Evolutionary conservation across 2,329 filamentous ascomycete species (phyloP), one percentile per base, ranked within the genome.

Genomic region (Venturia carpophila): DNA sequence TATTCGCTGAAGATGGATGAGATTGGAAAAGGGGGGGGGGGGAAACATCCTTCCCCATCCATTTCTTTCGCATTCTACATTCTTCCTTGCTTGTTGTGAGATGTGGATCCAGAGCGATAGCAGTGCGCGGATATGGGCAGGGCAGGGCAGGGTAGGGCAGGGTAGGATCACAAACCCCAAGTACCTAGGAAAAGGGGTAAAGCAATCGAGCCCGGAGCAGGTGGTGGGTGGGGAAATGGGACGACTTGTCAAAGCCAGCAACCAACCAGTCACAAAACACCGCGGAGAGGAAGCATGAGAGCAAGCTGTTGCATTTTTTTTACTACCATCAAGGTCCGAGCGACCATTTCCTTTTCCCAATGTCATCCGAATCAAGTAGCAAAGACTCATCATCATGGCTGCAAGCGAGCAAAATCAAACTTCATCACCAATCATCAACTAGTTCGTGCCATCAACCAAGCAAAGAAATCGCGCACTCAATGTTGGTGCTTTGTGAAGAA

Each of bases 341-440:
- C 49, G 49, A 56, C 49, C 24, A 56, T 17, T 34, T 56, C 24
- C 24, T 1, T 56, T 30, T 34, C 30, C 30, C 13, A 34, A 56
- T 19, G 37, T 58, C 15, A 2, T 52, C 37, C 27, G 3, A 15
- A 37, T 37, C 15, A 34, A 58, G n/a, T 58, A 19, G 30, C 27
- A 58, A 37, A 58, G 47, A 52, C 47, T 7, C n/a, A 24, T 7
- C 47, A 37, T 27, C 17, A 34, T 58, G n/a, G 27, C 52, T 39
- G 37, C 30, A 30, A 37, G 52, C n/a, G 52, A 58, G 27, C 52
- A 58, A 58, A 58, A 37, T n/a, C 52, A 37, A 27, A 58, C 30
- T 37, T 19, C 15, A 37, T 19, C 30, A 39, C 37, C 52, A 19
- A 52, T 52, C 21, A 52, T 27, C 7, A 49, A 27, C 21, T 21